phyloP scores from a whole-genome alignment of 2,329 filamentous ascomycete species.

The Ceratocystis cacaofunesta region DNA sequence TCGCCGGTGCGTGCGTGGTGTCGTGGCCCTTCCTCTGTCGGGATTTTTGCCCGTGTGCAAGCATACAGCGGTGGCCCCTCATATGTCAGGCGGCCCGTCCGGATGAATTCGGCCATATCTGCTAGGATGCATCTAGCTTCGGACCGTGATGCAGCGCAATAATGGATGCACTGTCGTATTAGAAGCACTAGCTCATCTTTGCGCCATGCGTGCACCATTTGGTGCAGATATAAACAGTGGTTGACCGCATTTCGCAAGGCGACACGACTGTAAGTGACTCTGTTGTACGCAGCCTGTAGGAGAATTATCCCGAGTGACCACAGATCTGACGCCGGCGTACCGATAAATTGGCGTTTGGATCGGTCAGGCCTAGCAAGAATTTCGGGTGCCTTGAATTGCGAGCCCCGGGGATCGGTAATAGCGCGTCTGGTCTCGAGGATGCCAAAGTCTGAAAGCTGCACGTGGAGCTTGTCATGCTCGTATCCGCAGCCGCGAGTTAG shows the following conservation, averaged over 20 bases:
- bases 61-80: not conserved
- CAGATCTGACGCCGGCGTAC: not conserved
- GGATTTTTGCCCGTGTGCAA: not conserved
- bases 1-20: not conserved
- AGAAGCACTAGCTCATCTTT: slow-evolving; percentile 5
- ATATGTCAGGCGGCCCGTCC: not conserved
- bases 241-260: not conserved
- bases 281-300: slow-evolving; percentile 4
- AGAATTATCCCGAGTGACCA: slow-evolving; percentile 5
- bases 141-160: not conserved
- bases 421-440: slow-evolving; percentile 7
- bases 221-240: not conserved
- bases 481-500: not conserved
- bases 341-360: not conserved
- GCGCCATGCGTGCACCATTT: slow-evolving; percentile 4
- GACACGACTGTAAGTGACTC: not conserved
- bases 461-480: not conserved
- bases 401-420: not conserved
- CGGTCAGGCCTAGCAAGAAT: not conserved
- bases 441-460: slow-evolving; percentile 12
- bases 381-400: slow-evolving; percentile 7
- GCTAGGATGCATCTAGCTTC: not conserved
- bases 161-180: slow-evolving; percentile 4
- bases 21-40: not conserved
- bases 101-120: not conserved